Base-by-base conservation (phyloP, 1,139 yeast species). In the Zygosaccharomyces sapae region DNA sequence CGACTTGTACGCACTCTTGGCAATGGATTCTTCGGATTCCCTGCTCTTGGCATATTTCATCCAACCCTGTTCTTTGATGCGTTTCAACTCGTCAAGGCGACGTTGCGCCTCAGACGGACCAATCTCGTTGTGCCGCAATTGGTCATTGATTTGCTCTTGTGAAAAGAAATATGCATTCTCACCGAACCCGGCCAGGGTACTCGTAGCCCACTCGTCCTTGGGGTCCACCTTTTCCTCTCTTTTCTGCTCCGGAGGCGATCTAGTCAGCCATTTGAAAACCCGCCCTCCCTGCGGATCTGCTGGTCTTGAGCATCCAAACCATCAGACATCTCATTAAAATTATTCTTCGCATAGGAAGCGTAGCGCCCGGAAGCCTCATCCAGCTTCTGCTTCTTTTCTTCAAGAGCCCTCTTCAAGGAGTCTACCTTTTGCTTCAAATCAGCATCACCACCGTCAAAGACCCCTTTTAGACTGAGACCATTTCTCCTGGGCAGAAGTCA, bases 131-230 rank as follows among this genome's bases (percentile, higher is more conserved):
- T 47, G 51, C 33, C 56, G 51, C 41, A 53, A 41, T 45, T 48
- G 54, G 13, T 66, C 66, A n/a, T 69, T 71, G 30, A 66, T 60
- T 52, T 70, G 71, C 31, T 72, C 76, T 37, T 59, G 57, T 6
- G 74, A 72, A 48, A 68, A 67, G 34, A 67, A 68, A 25, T 66
- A 58, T 4, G 76, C 76, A 43, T 68, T 59, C 45, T 71, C 74
- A 37, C 76, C 74, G 72, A 75, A 73, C 2, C 76, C 76, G 27
- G 55, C 58, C 3, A 71, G 59, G 3, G 71, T 58, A 7, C 56
- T 52, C 38, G 57, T 36, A 27, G 56, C 49, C 37, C 55, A 51
- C 30, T 37, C 31, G 10, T 37, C 40, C 37, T 47, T 47, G 33
- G 49, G 35, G 16, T 44, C 47, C 43, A 30, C 33, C 13, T 31